Evolutionary conservation across 164 flowering plant species (phyloP).

Genomic region (Macadamia integrifolia): DNA sequence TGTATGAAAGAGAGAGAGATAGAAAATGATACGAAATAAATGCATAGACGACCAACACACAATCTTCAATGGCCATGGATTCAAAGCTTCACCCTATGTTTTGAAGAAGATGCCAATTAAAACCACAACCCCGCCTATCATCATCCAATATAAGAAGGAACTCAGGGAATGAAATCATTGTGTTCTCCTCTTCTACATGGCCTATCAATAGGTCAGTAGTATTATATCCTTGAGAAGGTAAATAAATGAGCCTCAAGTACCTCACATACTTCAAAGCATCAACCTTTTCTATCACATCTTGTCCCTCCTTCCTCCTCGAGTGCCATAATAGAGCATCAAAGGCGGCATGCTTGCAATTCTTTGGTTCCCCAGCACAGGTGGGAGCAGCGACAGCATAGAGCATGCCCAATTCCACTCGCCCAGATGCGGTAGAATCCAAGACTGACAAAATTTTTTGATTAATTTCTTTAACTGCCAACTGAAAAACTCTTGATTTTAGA

Average conservation of each 20-base stretch:
- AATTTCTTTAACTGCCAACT: no score
- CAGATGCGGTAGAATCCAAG: conserved; percentile 67
- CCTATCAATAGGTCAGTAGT: conserved; percentile 57
- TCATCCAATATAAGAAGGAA: conserved; percentile 84
- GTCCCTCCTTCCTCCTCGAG: no score
- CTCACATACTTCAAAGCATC: conserved; percentile 42
- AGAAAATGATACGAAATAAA: no score
- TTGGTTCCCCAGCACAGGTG: conserved; percentile 63
- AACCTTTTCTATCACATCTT: no score
- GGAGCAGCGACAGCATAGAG: conserved; percentile 89
- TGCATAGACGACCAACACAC: no score
- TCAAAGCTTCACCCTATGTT: no score
- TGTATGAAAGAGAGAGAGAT: no score
- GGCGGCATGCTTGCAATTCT: conserved; percentile 44
- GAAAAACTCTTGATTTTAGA: no score
- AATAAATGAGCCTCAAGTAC: conserved; percentile 65
- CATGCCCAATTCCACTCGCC: conserved; percentile 88
- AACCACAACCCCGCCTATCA: conserved; percentile 86
- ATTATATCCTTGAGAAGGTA: conserved; percentile 70
- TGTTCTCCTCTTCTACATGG: conserved; percentile 59
- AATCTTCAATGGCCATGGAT: no score
- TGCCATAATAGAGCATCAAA: no score
- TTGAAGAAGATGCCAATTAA: no score
- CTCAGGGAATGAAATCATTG: conserved; percentile 62
- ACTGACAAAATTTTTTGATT: conserved; percentile 73